Evolutionary conservation across 169 alveolate genomes (phyloP), one percentile per base, ranked within the genome.

Genomic region (Cyclospora cayetanensis): DNA sequence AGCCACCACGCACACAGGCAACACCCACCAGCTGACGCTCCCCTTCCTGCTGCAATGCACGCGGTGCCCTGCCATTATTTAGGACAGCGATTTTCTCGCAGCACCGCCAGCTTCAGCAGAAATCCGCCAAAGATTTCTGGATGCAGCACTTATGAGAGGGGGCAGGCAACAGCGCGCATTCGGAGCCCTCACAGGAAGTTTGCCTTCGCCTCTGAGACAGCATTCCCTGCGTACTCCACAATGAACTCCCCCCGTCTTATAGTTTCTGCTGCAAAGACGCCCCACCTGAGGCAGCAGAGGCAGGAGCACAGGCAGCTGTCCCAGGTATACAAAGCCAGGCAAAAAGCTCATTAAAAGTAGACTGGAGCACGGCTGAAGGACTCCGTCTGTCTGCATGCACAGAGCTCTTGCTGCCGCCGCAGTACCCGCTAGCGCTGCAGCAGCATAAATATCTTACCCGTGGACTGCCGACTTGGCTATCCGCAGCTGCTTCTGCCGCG

Each of bases 231-330:
- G 86, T 91, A 91, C 66, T 91, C 94, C 22, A 83, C 76, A 70
- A 91, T 77, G 46, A 74, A 91, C 52, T 83, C 91, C 46, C 83
- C 94, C 22, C 76, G 63, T 25, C 65, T 25, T 15, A 91, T 91
- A 7, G n/a, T 25, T 37, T 82, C 90, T 27, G 79, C 90, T n/a
- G 90, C 90, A 34, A 82, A 82, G 63, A 82, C 90, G 4, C 90
- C 90, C 90, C 90, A 82, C 42, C 90, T 82, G 90, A n/a, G 55
- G 42, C 27, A 70, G 83, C 87, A 90, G 92, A 66, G 22, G 94
- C 74, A 85, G 35, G 42, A 55, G 46, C 80, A 90, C 35, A 66
- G 27, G 50, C 70, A 55, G 60, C 9, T 9, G 18, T 12, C n/a
- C 9, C 60, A 50, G 60, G n/a, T 12, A 50, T 18, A 50, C 60